These are phyloP conservation scores for Saccharomyces hybrid DNA, from an alignment of 1,139 yeast species.

Conservation along the genomic window DNA sequence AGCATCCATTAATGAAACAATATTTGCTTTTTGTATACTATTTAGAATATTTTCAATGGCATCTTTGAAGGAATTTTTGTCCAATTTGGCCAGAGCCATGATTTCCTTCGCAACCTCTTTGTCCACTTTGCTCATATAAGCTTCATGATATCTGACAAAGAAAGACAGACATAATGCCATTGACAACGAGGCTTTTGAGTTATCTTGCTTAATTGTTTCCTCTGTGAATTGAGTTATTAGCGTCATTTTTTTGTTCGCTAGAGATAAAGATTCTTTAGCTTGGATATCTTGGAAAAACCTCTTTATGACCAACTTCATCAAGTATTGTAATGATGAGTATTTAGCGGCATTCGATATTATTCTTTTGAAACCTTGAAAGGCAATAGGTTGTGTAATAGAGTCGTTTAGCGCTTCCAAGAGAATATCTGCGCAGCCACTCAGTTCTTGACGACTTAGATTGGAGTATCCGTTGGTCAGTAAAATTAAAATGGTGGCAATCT, in stretches of 20 bases:
- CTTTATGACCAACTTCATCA: background rate
- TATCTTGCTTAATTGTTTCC: background rate
- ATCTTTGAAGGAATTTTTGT: conserved; percentile 47
- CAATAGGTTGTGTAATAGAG: conserved; percentile 6
- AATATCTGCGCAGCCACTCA: conserved; percentile 10
- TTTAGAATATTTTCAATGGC: conserved; percentile 38
- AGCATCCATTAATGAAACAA: background rate
- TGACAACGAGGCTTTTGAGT: conserved; percentile 11
- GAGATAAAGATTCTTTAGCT: background rate
- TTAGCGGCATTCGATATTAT: conserved; percentile 2
- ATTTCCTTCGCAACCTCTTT: conserved; percentile 36
- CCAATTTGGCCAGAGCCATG: conserved; percentile 42
- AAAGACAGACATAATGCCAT: conserved; percentile 50
- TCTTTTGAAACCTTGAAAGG: conserved; percentile 16
- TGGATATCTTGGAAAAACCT: background rate
- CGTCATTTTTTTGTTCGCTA: background rate
- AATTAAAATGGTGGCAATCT: conserved; percentile 17
- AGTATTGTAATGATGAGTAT: background rate
- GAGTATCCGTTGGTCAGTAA: conserved; percentile 14
- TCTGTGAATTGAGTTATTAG: background rate
- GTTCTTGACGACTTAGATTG: conserved; percentile 18
- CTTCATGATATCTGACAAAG: conserved; percentile 31
- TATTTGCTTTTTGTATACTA: conserved; percentile 19
- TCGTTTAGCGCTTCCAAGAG: conserved; percentile 13
- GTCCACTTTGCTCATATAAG: conserved; percentile 34